Evolutionary conservation across 257 asterid genomes (phyloP).

Genomic region (Hygrophila difformis): DNA sequence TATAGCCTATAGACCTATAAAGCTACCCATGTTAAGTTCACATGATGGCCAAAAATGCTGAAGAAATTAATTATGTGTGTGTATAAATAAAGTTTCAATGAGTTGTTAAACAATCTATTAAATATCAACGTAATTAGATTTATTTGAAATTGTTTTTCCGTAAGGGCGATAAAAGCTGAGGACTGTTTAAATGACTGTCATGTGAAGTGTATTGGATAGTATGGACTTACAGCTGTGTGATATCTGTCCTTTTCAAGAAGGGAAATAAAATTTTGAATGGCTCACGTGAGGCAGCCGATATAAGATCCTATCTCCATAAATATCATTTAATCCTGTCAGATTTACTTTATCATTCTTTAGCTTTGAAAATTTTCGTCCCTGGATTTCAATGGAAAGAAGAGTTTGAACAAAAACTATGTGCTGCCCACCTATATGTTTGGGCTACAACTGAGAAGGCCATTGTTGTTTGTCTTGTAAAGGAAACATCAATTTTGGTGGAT

Average conservation of each 20-base stretch:
- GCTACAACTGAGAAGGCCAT: background rate
- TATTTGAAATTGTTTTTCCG: too few species aligned
- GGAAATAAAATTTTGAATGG: conserved; percentile 5
- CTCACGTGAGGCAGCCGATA: conserved; percentile 1
- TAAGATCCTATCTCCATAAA: conserved; percentile 2
- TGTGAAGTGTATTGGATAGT: too few species aligned
- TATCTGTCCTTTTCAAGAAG: background rate
- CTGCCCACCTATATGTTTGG: conserved; percentile 3
- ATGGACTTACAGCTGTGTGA: too few species aligned
- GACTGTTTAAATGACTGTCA: too few species aligned
- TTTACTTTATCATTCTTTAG: conserved; percentile 1
- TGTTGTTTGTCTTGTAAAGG: background rate
- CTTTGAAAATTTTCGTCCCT: background rate
- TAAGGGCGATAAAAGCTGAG: too few species aligned
- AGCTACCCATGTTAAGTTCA: too few species aligned
- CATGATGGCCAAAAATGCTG: too few species aligned
- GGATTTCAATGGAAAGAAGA: background rate
- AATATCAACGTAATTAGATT: too few species aligned
- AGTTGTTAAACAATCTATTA: too few species aligned
- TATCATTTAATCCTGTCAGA: conserved; percentile 4
- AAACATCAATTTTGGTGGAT: background rate
- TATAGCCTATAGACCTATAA: too few species aligned
- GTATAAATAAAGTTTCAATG: too few species aligned
- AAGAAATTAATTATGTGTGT: too few species aligned
- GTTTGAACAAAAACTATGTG: background rate